These are phyloP conservation scores for Beauveria rudraprayagi DNA, from an alignment of 2,329 filamentous ascomycete genomes.

Conservation along the genomic window DNA sequence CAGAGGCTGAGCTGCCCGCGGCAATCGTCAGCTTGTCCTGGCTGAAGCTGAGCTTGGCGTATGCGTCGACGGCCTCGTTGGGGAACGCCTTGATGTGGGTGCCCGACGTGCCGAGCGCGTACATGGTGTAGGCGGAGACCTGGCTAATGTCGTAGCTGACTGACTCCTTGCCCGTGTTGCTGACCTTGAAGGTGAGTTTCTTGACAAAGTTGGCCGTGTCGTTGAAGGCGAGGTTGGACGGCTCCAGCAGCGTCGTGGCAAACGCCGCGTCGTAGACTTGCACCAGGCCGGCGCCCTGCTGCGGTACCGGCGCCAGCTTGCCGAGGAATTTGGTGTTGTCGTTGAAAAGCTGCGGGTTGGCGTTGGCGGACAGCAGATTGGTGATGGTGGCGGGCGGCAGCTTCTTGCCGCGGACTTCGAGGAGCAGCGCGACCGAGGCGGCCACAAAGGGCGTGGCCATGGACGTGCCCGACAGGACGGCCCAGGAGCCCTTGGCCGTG, in stretches of 20 bases:
- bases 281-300: conserved; percentile 53
- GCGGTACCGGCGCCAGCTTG: conserved; percentile 45
- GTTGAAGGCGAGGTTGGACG: conserved; percentile 54
- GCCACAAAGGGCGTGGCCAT: conserved; percentile 53
- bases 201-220: conserved; percentile 50
- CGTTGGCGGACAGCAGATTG: conserved; percentile 40
- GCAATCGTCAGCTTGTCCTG: conserved; percentile 35
- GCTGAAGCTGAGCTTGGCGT: conserved; percentile 36
- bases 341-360: conserved; percentile 42
- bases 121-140: conserved; percentile 43
- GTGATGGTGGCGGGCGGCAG: conserved; percentile 42
- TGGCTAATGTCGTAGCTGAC: conserved; percentile 46
- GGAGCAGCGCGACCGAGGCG: conserved; percentile 46
- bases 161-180: conserved; percentile 41
- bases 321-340: conserved; percentile 28
- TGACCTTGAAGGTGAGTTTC: conserved; percentile 44
- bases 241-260: conserved; percentile 43
- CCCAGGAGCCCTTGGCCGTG: conserved; percentile 36
- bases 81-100: conserved; percentile 36
- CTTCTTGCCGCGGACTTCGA: conserved; percentile 42
- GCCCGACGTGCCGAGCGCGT: conserved; percentile 32
- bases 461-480: conserved; percentile 47
- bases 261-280: conserved; percentile 52
- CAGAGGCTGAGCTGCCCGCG: conserved; percentile 33
- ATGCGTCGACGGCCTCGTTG: conserved; percentile 32